phyloP scores from a whole-genome alignment of 148 eudicot species.

The Pouteria glomerata region DNA sequence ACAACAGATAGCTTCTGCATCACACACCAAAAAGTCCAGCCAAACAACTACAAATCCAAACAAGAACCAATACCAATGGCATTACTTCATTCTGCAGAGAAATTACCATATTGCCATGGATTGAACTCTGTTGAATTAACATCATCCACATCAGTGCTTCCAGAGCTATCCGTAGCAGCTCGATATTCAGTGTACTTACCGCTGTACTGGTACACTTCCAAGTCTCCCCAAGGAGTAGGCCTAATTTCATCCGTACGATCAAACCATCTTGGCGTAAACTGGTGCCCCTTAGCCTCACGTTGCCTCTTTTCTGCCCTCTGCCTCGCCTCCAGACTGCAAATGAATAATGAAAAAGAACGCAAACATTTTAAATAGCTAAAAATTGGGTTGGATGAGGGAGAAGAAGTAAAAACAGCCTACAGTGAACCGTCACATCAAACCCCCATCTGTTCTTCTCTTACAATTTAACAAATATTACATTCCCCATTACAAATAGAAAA shows the following conservation, averaged over 20 bases:
- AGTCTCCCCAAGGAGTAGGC: slow-evolving; percentile 89
- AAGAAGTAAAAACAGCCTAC: background rate
- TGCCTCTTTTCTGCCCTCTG: slow-evolving; percentile 80
- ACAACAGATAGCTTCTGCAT: background rate
- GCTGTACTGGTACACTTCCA: slow-evolving; percentile 67
- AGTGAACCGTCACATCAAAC: background rate
- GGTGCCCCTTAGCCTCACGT: slow-evolving; percentile 60
- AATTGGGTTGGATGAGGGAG: background rate
- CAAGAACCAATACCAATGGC: background rate
- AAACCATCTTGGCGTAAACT: slow-evolving; percentile 71
- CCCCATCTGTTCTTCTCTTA: background rate
- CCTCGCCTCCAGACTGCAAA: slow-evolving; percentile 67
- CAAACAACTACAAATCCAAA: background rate
- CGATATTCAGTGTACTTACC: slow-evolving; percentile 61
- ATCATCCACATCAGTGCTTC: slow-evolving; percentile 31
- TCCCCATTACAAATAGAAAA: background rate
- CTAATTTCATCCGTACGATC: slow-evolving; percentile 52
- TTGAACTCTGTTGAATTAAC: slow-evolving; percentile 46
- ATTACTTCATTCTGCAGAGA: slow-evolving; percentile 41
- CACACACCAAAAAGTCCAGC: background rate
- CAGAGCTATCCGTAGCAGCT: slow-evolving; percentile 40
- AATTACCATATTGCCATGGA: slow-evolving; percentile 71
- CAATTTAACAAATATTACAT: background rate
- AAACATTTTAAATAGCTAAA: background rate
- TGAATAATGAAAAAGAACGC: background rate